These are phyloP conservation scores for Amanita rubescens DNA, from an alignment of 768 basidiomycete genomes.

Conservation along the genomic window DNA sequence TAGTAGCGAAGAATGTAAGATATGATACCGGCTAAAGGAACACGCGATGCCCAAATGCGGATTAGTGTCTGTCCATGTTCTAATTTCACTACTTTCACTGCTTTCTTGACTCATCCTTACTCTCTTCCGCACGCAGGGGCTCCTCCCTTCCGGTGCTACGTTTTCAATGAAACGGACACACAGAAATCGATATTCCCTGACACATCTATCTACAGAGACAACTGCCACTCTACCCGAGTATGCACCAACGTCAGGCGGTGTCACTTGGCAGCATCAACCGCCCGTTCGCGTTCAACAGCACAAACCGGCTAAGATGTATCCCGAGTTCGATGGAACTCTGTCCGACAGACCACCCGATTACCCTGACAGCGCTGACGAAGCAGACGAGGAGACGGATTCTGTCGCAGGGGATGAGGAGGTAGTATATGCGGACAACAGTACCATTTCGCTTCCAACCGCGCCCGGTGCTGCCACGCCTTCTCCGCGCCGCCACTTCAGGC, in stretches of 20 bases:
- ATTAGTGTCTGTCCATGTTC: no score
- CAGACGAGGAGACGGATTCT: slow-evolving; percentile 59
- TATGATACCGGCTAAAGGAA: no score
- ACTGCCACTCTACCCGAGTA: slow-evolving; percentile 62
- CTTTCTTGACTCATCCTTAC: background rate
- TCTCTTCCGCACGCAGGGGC: background rate
- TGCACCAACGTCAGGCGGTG: slow-evolving; percentile 21
- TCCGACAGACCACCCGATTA: slow-evolving; percentile 62
- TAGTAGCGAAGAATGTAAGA: no score
- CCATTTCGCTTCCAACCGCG: slow-evolving; percentile 5
- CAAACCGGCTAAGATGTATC: background rate
- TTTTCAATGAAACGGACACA: slow-evolving; percentile 27
- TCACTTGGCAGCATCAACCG: slow-evolving; percentile 6
- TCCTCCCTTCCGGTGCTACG: slow-evolving; percentile 5
- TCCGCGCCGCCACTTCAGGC: background rate
- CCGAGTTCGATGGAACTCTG: slow-evolving; percentile 14
- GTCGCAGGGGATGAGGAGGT: slow-evolving; percentile 17
- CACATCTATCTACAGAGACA: slow-evolving; percentile 60
- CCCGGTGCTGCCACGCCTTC: background rate
- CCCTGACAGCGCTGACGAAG: slow-evolving; percentile 70
- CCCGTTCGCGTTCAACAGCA: slow-evolving; percentile 2
- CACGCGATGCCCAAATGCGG: no score
- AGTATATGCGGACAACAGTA: slow-evolving; percentile 11
- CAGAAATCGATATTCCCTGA: slow-evolving; percentile 48
- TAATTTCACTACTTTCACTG: no score